Base-by-base conservation (phyloP, 2,329 filamentous ascomycete species). In the Diaporthe destruens region DNA sequence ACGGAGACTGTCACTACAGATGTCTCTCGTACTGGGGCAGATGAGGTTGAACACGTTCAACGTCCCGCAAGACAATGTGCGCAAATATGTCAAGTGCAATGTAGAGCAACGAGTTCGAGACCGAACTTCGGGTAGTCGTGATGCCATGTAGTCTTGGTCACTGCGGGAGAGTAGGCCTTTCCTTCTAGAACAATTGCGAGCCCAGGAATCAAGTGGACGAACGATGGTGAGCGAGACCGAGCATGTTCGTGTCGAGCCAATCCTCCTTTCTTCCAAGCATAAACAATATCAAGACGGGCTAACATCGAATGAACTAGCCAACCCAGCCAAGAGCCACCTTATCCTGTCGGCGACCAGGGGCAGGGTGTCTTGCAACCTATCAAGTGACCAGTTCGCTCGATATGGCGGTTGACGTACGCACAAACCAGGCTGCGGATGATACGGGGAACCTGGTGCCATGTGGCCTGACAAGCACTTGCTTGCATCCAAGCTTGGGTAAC, bases 381-480 rank as follows among this genome's bases (percentile, higher is more conserved):
- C n/a, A 39, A 47, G 16, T 39, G 61, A 25, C 44, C 36, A 23
- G 3, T 66, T 39, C 8, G 47, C 61, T 29, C 34, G 29, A 20
- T 25, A 32, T 53, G 61, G 8, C 6, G 32, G 47, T 66, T 39
- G 12, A n/a, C 16, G 29, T 34, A n/a, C 36, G 47, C 20, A 29
- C 61, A 25, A 39, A 14, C 5, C 23, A 23, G 61, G n/a, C 9
- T n/a, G 23, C 39, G 5, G n/a, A 32, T 14, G 39, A 39, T 36
- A 20, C 6, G 23, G 11, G 29, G 55, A 42, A 70, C 55, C 55
- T 61, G 11, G 68, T 70, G 44, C 68, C 68, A 70, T 49, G 44
- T 70, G 68, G 68, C 18, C 23, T 42, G 34, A 70, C 55, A 70
- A 70, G 68, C 68, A 70, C 55, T 61, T 70, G 68, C 68, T 70